phyloP scores from a whole-genome alignment of 768 basidiomycete species.

The Lentinula detonsa region DNA sequence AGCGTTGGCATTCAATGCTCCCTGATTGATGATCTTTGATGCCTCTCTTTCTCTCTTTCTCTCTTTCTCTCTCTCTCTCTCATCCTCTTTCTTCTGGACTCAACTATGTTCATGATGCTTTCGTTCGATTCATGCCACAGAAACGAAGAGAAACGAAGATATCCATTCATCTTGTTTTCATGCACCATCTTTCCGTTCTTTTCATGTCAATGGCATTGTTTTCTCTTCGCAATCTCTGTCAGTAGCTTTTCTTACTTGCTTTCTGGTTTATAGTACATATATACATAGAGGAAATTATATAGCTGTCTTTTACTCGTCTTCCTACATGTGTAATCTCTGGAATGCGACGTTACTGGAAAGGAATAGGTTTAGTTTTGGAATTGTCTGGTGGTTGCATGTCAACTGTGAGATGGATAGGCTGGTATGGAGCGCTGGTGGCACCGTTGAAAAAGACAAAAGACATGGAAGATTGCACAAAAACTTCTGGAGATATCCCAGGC shows the following conservation, averaged over 20 bases:
- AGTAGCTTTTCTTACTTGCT: not conserved
- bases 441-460: too few relatives aligned
- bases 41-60: too few relatives aligned
- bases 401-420: too few relatives aligned
- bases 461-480: too few relatives aligned
- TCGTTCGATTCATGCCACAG: not conserved
- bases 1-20: constrained; percentile 23
- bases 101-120: not conserved
- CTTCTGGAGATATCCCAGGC: too few relatives aligned
- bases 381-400: too few relatives aligned
- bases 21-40: constrained; percentile 6
- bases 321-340: not conserved
- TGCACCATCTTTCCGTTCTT: not conserved
- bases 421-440: too few relatives aligned
- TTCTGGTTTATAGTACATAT: not conserved
- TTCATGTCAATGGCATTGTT: not conserved
- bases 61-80: too few relatives aligned
- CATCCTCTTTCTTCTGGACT: not conserved
- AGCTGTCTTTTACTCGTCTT: not conserved
- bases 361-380: too few relatives aligned
- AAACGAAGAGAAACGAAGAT: not conserved
- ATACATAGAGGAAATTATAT: not conserved
- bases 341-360: not conserved
- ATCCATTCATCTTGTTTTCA: not conserved
- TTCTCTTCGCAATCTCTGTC: not conserved